Evolutionary conservation across 208 protist genomes (phyloP), one percentile per base, ranked within the genome.

Genomic region (Crithidia sp.): DNA sequence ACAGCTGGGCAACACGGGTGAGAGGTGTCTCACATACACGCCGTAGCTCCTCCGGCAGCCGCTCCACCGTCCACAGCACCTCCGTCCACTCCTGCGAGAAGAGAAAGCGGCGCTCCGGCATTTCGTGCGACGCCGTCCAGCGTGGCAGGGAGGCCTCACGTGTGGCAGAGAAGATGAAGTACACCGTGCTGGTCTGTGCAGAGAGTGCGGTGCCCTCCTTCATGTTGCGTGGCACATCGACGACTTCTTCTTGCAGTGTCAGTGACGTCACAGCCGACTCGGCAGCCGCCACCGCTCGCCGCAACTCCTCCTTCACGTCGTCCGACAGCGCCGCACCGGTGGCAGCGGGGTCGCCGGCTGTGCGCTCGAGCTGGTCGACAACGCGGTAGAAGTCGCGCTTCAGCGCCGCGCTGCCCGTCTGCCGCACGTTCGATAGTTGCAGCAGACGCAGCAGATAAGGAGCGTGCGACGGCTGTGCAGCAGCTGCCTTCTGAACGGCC

Each of bases 61-160:
- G 72, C 56, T 95, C 90, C 49, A 92, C 56, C 41, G 74, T 71
- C 83, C 85, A 86, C 81, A 93, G 65, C 13, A 41, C 58, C 13
- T 86, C 79, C 28, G 68, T 66, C 88, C 88, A 93, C 2, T 83
- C 66, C 0, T 66, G 54, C 10, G 81, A 63, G 16, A 90, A 79
- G 19, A 89, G 71, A 58, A 79, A 85, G 39, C 71, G 76, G 36
- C 78, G 83, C 47, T 74, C 69, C 2, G 57, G 55, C 39, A 85
- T 10, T 2, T 54, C 45, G 70, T 90, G 82, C 37, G 39, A 7
- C 56, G 17, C 12, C 0, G 59, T 58, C 85, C 85, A 90, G 7
- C 52, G 44, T 2, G 85, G 85, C 17, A 87, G 19, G 2, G 58
- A 69, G 2, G 77, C 5, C 58, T 84, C 79, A 4, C 68, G 57